These are phyloP conservation scores for Fusarium sambucinum DNA, from an alignment of 2,329 filamentous ascomycete species.

Conservation along the genomic window DNA sequence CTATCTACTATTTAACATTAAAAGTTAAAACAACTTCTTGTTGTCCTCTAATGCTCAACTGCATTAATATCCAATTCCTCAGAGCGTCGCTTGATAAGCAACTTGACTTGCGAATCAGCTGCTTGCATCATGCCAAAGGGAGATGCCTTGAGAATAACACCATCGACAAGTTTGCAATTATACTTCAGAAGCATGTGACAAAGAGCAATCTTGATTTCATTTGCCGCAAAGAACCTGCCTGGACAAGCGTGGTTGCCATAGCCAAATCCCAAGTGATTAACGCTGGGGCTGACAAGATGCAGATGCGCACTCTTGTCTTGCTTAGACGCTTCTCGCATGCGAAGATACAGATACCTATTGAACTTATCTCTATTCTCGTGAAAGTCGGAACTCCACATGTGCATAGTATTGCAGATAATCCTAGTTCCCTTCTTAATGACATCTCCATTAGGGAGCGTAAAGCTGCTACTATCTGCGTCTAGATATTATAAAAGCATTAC, in stretches of 20 bases:
- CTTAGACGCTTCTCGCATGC: slow-evolving; percentile 54
- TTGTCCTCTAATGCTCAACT: not conserved
- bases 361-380: slow-evolving; percentile 48
- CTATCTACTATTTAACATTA: not conserved
- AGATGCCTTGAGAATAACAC: not conserved
- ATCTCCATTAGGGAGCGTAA: slow-evolving; percentile 16
- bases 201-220: slow-evolving; percentile 65
- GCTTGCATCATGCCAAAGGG: not conserved
- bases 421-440: slow-evolving; percentile 15
- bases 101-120: not conserved
- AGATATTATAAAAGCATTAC: too few relatives aligned
- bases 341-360: slow-evolving; percentile 61
- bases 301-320: slow-evolving; percentile 48
- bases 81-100: not conserved
- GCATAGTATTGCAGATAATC: not conserved
- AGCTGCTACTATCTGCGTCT: too few relatives aligned
- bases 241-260: slow-evolving; percentile 66
- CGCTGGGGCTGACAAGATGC: slow-evolving; percentile 63
- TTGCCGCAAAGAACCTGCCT: slow-evolving; percentile 66
- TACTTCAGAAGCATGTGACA: slow-evolving; percentile 63
- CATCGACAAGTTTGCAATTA: slow-evolving; percentile 49
- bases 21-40: not conserved
- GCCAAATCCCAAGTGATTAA: slow-evolving; percentile 64
- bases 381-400: not conserved
- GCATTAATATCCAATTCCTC: slow-evolving; percentile 14